Conservation (phyloP, 495 filamentous ascomycete species). For the Aspergillus saccharolyticus region DNA sequence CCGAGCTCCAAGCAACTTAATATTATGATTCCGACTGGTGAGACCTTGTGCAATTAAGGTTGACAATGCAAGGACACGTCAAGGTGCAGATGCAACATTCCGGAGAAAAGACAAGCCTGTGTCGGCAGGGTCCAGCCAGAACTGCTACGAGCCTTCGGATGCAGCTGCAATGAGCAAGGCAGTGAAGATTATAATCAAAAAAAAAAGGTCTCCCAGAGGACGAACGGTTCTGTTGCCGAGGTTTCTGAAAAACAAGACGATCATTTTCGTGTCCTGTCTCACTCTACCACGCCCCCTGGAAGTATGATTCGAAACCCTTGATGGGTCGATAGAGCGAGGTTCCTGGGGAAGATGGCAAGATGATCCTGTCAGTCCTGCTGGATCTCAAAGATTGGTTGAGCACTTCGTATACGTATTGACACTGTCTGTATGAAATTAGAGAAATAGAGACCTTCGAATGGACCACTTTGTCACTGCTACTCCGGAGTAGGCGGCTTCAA, state of each 20-base stretch:
- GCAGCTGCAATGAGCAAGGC: background rate
- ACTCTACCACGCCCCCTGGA: background rate
- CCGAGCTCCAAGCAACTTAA: background rate
- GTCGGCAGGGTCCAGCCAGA: background rate
- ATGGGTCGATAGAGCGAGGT: background rate
- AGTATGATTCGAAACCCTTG: background rate
- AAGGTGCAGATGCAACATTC: background rate
- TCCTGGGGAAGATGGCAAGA: background rate
- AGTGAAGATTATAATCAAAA: background rate
- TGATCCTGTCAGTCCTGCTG: background rate
- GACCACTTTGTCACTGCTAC: background rate
- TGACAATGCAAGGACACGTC: constrained; percentile 1
- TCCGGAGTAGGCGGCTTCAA: background rate
- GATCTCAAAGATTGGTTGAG: background rate
- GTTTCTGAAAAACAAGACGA: background rate
- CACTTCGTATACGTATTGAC: background rate
- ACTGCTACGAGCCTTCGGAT: background rate
- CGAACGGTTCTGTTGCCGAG: background rate
- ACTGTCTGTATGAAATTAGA: background rate
- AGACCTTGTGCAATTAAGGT: background rate
- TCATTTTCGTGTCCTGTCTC: background rate
- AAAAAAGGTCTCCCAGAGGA: background rate
- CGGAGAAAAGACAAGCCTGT: background rate
- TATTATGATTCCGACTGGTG: background rate
- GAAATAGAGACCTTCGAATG: background rate